Evolutionary conservation across 2,329 filamentous ascomycete species (phyloP), one percentile per base, ranked within the genome.

Genomic region (Diplodia mutila): DNA sequence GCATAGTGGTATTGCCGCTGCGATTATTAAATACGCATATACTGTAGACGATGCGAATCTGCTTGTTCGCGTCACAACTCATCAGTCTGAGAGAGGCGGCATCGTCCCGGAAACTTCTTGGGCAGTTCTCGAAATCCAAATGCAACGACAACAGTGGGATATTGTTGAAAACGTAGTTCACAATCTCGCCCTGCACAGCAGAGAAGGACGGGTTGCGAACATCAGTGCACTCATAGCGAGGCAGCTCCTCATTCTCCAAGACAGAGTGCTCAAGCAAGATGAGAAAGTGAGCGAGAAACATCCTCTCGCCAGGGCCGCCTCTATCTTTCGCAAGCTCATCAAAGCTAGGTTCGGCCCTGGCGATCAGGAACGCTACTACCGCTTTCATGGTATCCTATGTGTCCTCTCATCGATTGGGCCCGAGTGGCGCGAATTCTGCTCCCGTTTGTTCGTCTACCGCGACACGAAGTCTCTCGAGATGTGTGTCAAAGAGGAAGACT

Each of bases 11-110:
- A 76, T 89, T 27, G 80, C 83, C 2, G 82, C 86, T 14, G 81
- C 85, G 0, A 76, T 89, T 32, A 78, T 87, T 39, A 82, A 84
- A 21, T 88, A 86, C 71, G 86, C 85, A 7, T 78, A 81, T 12
- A 81, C 82, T 21, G 83, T 83, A 12, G 76, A 81, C 48, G 82
- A 88, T 69, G 74, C 71, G 42, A 52, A 63, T 9, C 71, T 82
- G 7, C 70, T 78, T 46, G 52, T 68, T 42, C 74, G 72, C 23
- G n/a, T 68, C 61, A 69, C 74, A 14, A 39, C 67, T n/a, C 8
- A 23, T 16, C 69, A 69, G 6, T 16, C 32, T n/a, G 9, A 48
- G 9, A 4, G 34, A 21, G 49, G 23, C 16, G 32, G 12, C 3
- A 8, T 71, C n/a, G 71, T 72, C 3, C 53, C 65, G 11, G 61